These are phyloP conservation scores for Gliomastix tumulicola DNA, from an alignment of 2,329 filamentous ascomycete species.

Conservation along the genomic window DNA sequence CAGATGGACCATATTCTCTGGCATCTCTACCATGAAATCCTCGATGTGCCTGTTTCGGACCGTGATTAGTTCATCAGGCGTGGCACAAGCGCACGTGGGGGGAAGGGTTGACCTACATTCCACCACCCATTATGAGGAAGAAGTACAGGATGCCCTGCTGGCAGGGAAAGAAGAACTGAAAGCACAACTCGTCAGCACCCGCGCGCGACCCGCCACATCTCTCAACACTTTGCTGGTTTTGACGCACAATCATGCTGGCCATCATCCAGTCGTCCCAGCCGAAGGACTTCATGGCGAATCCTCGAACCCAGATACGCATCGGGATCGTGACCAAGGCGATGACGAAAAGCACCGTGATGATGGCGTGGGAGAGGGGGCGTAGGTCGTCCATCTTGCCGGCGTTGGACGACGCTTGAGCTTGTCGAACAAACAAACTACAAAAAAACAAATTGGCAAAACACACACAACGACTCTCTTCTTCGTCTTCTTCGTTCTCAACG, in stretches of 20 bases:
- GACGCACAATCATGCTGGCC: conserved; percentile 1
- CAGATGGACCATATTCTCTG: not conserved
- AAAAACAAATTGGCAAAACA: too few species aligned
- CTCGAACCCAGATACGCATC: conserved; percentile 1
- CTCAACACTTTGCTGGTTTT: not conserved
- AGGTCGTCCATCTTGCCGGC: not conserved
- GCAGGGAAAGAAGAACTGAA: conserved; percentile 1
- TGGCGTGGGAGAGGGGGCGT: not conserved
- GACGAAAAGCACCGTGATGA: conserved; percentile 2
- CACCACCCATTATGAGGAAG: not conserved
- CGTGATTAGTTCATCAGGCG: not conserved
- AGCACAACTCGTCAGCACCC: not conserved
- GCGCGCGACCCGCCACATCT: too few species aligned
- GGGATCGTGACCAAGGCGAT: not conserved
- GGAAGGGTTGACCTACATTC: not conserved
- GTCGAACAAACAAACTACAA: too few species aligned
- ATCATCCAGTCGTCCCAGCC: conserved; percentile 2
- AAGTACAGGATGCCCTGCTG: conserved; percentile 1
- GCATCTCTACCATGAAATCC: not conserved
- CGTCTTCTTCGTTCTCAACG: too few species aligned
- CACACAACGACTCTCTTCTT: too few species aligned
- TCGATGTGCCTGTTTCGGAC: conserved; percentile 1
- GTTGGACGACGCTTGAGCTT: too few species aligned
- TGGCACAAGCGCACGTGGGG: not conserved
- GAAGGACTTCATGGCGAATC: not conserved